These are phyloP conservation scores for Paxillus involutus DNA, from an alignment of 768 basidiomycete genomes.

Conservation along the genomic window DNA sequence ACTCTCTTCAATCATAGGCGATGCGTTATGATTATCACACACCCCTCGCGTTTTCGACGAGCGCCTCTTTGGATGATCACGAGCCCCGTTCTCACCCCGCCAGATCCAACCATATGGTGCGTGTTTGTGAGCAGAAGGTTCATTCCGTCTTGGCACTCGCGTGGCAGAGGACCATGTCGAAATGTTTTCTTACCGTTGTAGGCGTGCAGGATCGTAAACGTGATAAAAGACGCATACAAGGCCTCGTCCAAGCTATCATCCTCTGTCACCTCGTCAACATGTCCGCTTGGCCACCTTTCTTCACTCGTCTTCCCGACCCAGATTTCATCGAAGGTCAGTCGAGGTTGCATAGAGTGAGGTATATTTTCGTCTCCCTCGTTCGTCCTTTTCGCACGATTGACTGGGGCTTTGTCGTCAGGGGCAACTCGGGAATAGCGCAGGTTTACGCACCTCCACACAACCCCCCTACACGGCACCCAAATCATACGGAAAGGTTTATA, in stretches of 20 bases:
- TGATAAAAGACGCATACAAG: not conserved
- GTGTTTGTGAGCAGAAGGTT: not conserved
- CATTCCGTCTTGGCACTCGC: not conserved
- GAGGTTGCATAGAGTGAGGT: conserved; percentile 3
- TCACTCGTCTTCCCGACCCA: not conserved
- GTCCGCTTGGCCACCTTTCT: not conserved
- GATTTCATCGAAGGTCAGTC: not conserved
- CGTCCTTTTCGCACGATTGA: not conserved
- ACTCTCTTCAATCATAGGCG: not conserved
- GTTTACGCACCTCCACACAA: conserved; percentile 2
- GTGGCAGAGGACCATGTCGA: not conserved
- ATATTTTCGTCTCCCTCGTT: not conserved
- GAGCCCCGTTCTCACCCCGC: not conserved
- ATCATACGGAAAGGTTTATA: conserved; percentile 5
- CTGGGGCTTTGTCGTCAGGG: conserved; percentile 3
- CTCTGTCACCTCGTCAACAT: not conserved
- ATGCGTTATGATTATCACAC: not conserved
- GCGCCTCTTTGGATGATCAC: not conserved
- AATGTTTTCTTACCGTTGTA: not conserved
- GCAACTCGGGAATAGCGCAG: not conserved
- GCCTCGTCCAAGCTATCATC: not conserved
- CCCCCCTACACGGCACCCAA: not conserved
- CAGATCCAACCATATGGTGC: not conserved
- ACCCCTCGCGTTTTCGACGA: not conserved
- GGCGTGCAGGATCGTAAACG: not conserved